These are phyloP conservation scores for Penicillium cinerascens DNA, from an alignment of 495 filamentous ascomycete species.

Conservation along the genomic window DNA sequence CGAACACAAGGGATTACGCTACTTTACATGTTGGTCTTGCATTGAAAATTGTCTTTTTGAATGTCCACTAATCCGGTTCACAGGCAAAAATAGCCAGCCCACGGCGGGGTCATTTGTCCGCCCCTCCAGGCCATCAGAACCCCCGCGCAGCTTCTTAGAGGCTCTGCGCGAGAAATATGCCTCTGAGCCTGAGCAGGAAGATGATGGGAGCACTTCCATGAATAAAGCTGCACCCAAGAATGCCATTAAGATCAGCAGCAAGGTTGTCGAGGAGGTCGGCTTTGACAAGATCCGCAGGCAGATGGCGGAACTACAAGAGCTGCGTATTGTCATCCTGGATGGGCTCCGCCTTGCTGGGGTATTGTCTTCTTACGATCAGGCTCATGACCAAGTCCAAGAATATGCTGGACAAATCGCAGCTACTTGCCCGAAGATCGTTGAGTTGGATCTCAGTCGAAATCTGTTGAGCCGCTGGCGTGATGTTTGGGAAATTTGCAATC, in stretches of 20 bases:
- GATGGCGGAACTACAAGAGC: constrained; percentile 70
- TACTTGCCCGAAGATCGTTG: constrained; percentile 60
- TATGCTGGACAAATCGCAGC: constrained; percentile 27
- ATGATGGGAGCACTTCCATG: constrained; percentile 6
- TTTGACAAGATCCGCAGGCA: constrained; percentile 88
- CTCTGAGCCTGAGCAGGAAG: constrained; percentile 42
- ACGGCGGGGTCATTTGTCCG: constrained; percentile 84
- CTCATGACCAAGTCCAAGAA: constrained; percentile 26
- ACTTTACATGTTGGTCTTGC: constrained; percentile 69
- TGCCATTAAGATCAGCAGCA: constrained; percentile 70
- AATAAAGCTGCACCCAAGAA: constrained; percentile 27
- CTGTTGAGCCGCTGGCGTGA: constrained; percentile 64
- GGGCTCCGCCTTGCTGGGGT: constrained; percentile 56
- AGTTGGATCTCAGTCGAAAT: constrained; percentile 86
- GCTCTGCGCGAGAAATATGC: constrained; percentile 83
- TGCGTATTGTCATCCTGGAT: constrained; percentile 80
- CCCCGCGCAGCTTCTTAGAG: constrained; percentile 66
- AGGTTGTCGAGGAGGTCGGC: constrained; percentile 90
- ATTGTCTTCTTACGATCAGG: constrained; percentile 28
- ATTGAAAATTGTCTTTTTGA: neutral
- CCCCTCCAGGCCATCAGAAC: constrained; percentile 65
- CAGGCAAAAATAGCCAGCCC: constrained; percentile 62
- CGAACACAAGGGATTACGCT: constrained; percentile 68
- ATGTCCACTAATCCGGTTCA: constrained; percentile 7
- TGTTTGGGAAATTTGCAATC: constrained; percentile 64